Percentiles rank a stretch among this genome's conserved stretches.
Evolutionary conservation across 164 flowering plant genomes (phyloP).

Genomic region (Kalanchoe fedtschenkoi): DNA sequence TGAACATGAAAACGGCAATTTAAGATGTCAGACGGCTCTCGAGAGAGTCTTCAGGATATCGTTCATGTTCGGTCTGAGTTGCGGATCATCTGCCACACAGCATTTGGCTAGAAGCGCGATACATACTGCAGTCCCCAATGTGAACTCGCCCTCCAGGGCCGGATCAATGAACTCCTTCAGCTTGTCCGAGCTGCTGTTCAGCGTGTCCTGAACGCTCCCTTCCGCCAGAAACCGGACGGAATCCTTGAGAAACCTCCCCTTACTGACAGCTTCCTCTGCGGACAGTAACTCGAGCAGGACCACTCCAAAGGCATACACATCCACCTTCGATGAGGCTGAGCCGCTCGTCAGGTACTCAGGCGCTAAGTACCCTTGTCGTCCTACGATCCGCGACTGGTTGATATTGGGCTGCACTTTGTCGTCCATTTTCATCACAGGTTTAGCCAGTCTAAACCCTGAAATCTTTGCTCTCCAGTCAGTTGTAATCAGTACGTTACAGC

Average conservation of each 20-base stretch:
- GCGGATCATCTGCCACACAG: slow-evolving; percentile 50
- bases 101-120: slow-evolving; percentile 39
- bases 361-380: slow-evolving; percentile 32
- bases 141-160: slow-evolving; percentile 28
- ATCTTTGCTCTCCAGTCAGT: slow-evolving; percentile 51
- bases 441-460: slow-evolving; percentile 26
- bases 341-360: slow-evolving; percentile 35
- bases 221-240: slow-evolving; percentile 21
- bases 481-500: slow-evolving; percentile 36
- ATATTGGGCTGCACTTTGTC: slow-evolving; percentile 10
- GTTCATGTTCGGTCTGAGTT: slow-evolving; percentile 42
- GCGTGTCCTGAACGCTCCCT: slow-evolving; percentile 19
- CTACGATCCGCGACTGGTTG: slow-evolving; percentile 20
- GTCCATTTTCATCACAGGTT: slow-evolving; percentile 12
- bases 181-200: slow-evolving; percentile 31
- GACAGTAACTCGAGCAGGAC: slow-evolving; percentile 60
- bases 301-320: slow-evolving; percentile 54
- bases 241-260: slow-evolving; percentile 20
- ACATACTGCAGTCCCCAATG: slow-evolving; percentile 32
- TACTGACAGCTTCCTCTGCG: slow-evolving; percentile 24
- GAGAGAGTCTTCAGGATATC: slow-evolving; percentile 44
- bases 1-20: neutral
- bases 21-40: slow-evolving; percentile 16
- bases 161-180: slow-evolving; percentile 49
- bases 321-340: slow-evolving; percentile 32